Base-by-base conservation (phyloP, 352 stramenopile genomes). In the Pythium sp. region DNA sequence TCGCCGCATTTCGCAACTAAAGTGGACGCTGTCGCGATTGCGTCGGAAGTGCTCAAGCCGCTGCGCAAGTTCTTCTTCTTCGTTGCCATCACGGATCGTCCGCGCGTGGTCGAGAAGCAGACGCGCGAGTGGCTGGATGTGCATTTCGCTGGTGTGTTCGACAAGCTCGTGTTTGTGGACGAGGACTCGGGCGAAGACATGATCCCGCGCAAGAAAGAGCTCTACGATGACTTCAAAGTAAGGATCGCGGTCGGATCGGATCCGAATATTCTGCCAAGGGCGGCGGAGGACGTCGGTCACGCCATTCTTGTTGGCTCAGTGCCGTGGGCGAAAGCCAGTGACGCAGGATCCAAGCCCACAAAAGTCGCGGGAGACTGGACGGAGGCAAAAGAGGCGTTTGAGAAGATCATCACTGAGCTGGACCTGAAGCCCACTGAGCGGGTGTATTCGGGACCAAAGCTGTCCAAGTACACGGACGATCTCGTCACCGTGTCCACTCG, bases 81-180 rank as follows among this genome's bases (percentile, higher is more conserved):
- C 36, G 58, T 90, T 26, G 86, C 75, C 6, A 65, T 93, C 62
- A 86, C 84, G 20, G 72, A 88, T 51, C 81, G 84, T 2, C 86
- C 86, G 28, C 86, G 82, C 3, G 43, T 60, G 15, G 77, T 86
- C 30, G 86, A 93, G 71, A 89, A 82, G 59, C 72, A 75, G n/a
- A 92, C 86, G 28, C 80, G 84, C 53, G 83, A 90, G 74, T 93
- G 86, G 86, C 68, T 93, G 20, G 86, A 93, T 58, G 64, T 69
- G 38, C 63, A 90, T 63, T 92, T 86, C 49, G 14, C 64, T 5
- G 83, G 81, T 6, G 76, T 93, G 12, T 93, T 93, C 30, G 84
- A 92, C 70, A 92, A 87, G 63, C 76, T 93, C 24, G 68, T 91
- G 51, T 89, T 93, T 65, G 69, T 90, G 41, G 84, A 90, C 58